Conservation (phyloP, 179 eudicot genomes). For the Monotropa hypopitys region DNA sequence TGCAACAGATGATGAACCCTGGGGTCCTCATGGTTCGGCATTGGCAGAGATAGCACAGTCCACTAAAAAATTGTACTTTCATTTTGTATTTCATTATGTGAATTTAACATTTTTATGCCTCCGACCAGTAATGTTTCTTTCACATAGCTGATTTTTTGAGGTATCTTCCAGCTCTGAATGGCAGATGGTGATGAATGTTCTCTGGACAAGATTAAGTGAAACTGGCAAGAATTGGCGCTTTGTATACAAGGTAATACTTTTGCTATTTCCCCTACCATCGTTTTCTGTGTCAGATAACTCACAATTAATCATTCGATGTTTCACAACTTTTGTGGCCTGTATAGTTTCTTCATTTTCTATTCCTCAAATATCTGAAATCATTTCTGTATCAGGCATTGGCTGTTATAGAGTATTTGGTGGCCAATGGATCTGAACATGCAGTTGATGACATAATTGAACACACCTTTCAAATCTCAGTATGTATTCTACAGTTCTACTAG, state of each 20-base stretch:
- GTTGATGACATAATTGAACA: conserved; percentile 97
- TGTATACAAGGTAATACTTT: conserved; percentile 69
- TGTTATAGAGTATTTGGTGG: conserved; percentile 89
- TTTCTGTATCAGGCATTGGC: conserved; percentile 50
- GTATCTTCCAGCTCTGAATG: conserved; percentile 69
- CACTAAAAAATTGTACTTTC: conserved; percentile 72
- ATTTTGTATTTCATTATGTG: conserved; percentile 3
- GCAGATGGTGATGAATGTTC: conserved; percentile 95
- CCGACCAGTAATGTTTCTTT: conserved; percentile 6
- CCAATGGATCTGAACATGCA: conserved; percentile 93
- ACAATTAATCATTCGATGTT: not conserved
- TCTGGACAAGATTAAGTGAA: conserved; percentile 92
- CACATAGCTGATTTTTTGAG: conserved; percentile 13
- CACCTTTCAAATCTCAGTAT: conserved; percentile 91
- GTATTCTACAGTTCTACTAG: conserved; percentile 6
- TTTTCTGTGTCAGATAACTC: not conserved
- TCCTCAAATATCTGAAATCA: conserved; percentile 2
- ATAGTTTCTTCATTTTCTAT: not conserved
- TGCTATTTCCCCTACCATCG: not conserved
- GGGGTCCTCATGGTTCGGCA: conserved; percentile 99
- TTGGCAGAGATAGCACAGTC: conserved; percentile 92
- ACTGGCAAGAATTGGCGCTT: conserved; percentile 88
- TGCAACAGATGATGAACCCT: conserved; percentile 94
- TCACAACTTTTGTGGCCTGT: not conserved
- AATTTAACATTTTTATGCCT: not conserved